Evolutionary conservation across 768 basidiomycete species (phyloP).

Genomic region (Dioszegia hungarica): DNA sequence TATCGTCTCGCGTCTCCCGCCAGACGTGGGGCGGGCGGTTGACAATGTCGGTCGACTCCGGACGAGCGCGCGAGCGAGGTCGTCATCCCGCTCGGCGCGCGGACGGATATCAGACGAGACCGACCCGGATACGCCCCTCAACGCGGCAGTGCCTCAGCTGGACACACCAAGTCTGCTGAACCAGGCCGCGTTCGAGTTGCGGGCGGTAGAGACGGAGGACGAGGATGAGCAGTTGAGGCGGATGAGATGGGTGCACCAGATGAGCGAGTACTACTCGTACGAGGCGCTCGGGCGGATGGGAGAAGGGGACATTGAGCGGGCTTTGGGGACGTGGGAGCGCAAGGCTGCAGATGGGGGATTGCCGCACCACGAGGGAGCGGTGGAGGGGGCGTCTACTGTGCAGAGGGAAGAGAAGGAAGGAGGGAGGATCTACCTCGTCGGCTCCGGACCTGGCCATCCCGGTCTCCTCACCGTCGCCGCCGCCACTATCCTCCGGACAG

Average conservation of each 20-base stretch:
- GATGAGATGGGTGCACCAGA: constrained; percentile 90
- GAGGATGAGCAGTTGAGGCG: constrained; percentile 54
- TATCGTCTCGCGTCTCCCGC: constrained; percentile 66
- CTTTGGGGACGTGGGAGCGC: constrained; percentile 52
- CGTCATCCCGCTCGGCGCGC: neutral
- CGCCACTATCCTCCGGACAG: constrained; percentile 69
- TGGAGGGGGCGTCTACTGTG: neutral
- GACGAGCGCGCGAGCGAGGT: constrained; percentile 49
- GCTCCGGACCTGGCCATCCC: constrained; percentile 93
- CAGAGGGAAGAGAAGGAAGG: neutral
- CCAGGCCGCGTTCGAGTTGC: constrained; percentile 18
- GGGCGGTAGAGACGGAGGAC: constrained; percentile 8
- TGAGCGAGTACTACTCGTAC: constrained; percentile 94
- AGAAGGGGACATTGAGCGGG: constrained; percentile 62
- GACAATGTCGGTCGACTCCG: constrained; percentile 68
- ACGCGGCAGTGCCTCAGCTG: constrained; percentile 51
- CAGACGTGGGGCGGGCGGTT: constrained; percentile 69
- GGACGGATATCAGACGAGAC: constrained; percentile 27
- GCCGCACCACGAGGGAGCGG: constrained; percentile 24
- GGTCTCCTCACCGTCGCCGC: constrained; percentile 85
- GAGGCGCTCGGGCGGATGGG: constrained; percentile 67
- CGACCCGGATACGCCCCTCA: constrained; percentile 53
- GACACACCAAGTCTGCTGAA: constrained; percentile 29
- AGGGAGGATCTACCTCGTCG: constrained; percentile 83
- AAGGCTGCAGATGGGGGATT: constrained; percentile 1